phyloP scores from a whole-genome alignment of 257 asterid genomes.

The Dorcoceras hygrometricum region DNA sequence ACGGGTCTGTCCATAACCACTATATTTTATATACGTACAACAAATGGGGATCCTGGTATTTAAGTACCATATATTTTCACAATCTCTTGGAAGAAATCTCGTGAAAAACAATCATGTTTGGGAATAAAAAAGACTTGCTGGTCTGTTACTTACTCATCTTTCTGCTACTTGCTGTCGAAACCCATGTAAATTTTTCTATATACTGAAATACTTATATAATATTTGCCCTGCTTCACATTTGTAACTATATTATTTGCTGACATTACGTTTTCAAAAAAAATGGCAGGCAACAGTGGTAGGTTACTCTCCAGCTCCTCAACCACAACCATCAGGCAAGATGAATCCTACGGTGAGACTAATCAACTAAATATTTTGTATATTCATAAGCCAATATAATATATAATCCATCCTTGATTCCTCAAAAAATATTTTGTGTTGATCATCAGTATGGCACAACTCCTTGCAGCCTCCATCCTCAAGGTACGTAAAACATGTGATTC shows the following conservation, averaged over 20 bases:
- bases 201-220: no score
- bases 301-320: constrained; percentile 38
- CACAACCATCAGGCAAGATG: constrained; percentile 29
- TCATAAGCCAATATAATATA: no score
- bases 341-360: constrained; percentile 27
- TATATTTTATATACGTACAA: neutral
- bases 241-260: no score
- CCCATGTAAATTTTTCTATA: constrained; percentile 18
- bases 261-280: neutral
- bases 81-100: neutral
- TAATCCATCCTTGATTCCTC: neutral
- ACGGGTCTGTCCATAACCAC: constrained; percentile 9
- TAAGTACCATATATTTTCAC: no score
- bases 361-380: no score
- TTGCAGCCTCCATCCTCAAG: constrained; percentile 77
- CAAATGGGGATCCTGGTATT: neutral
- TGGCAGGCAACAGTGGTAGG: constrained; percentile 24
- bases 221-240: no score
- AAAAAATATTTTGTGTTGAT: neutral
- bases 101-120: constrained; percentile 10
- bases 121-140: neutral
- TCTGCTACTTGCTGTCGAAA: constrained; percentile 22
- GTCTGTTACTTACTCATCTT: constrained; percentile 24
- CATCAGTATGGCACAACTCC: constrained; percentile 61
- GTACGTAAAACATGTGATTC: constrained; percentile 28